A percentile compares a stretch with the other conserved stretches of the same genome.
These are phyloP conservation scores for Trichoderma arundinaceum DNA, from an alignment of 2,329 filamentous ascomycete species.

Conservation along the genomic window DNA sequence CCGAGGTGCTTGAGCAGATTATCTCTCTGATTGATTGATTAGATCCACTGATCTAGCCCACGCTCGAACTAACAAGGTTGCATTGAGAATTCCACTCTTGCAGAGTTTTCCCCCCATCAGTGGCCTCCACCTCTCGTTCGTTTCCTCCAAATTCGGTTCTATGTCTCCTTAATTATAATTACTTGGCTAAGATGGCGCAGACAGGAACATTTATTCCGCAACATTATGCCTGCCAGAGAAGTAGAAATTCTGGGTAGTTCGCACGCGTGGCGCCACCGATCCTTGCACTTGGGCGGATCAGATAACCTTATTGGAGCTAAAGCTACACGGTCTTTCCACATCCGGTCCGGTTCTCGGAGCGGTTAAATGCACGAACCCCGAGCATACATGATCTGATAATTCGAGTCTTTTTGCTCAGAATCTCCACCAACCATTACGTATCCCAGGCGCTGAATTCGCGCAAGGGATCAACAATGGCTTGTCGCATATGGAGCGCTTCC, in stretches of 20 bases:
- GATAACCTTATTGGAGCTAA: conserved; percentile 36
- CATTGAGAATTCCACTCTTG: conserved; percentile 3
- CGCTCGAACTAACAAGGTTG: not conserved
- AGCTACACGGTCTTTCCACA: not conserved
- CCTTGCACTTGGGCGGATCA: conserved; percentile 33
- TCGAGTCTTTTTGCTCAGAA: not conserved
- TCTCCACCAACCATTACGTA: conserved; percentile 14
- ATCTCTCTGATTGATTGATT: conserved; percentile 22
- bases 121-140: conserved; percentile 9
- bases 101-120: not conserved
- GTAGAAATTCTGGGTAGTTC: too few species aligned
- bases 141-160: not conserved
- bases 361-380: not conserved
- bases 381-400: conserved; percentile 16
- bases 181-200: not conserved
- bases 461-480: conserved; percentile 4
- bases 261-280: conserved; percentile 9
- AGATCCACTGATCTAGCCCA: conserved; percentile 13
- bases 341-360: conserved; percentile 27
- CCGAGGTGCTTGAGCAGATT: conserved; percentile 18
- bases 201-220: too few species aligned
- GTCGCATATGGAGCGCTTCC: not conserved
- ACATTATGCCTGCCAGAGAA: too few species aligned
- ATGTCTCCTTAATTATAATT: not conserved
- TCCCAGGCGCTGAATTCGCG: conserved; percentile 3